These are phyloP conservation scores for Spiraea crenata DNA, from an alignment of 331 rosid genomes.

Conservation along the genomic window DNA sequence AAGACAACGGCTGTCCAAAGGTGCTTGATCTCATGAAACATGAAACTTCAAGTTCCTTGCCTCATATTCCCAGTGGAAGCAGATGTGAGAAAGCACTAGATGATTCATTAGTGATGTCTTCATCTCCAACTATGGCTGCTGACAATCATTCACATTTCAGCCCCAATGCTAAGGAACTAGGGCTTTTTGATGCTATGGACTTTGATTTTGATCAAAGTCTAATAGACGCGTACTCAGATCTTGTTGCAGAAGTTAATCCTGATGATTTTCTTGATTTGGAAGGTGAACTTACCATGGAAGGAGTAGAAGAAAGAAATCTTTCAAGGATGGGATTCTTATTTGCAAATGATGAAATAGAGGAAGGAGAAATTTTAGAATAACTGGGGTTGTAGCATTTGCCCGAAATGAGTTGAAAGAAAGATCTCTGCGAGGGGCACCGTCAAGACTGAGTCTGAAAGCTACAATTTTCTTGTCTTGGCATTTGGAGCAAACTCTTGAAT, in stretches of 20 bases:
- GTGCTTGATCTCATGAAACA: slow-evolving; percentile 57
- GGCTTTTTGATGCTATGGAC: slow-evolving; percentile 30
- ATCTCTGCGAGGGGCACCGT: not conserved
- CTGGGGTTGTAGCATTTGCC: not conserved
- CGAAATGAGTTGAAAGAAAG: slow-evolving; percentile 6
- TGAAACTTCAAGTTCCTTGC: slow-evolving; percentile 37
- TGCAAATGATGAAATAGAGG: slow-evolving; percentile 58
- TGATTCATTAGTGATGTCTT: slow-evolving; percentile 32
- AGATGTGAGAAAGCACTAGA: slow-evolving; percentile 27
- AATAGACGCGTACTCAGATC: slow-evolving; percentile 51
- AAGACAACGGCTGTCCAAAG: slow-evolving; percentile 42
- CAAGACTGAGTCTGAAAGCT: too few species aligned
- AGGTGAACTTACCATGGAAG: slow-evolving; percentile 32
- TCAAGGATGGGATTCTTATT: slow-evolving; percentile 25
- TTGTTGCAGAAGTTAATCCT: slow-evolving; percentile 54
- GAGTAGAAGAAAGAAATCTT: slow-evolving; percentile 28
- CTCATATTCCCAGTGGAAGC: slow-evolving; percentile 22
- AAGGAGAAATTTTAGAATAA: slow-evolving; percentile 79
- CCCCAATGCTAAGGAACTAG: slow-evolving; percentile 29
- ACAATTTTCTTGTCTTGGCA: too few species aligned
- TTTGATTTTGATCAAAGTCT: slow-evolving; percentile 62
- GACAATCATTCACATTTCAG: slow-evolving; percentile 32
- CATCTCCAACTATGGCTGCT: slow-evolving; percentile 31
- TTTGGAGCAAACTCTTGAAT: not conserved
- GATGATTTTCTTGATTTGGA: slow-evolving; percentile 55